phyloP scores from a whole-genome alignment of 2,329 filamentous ascomycete species.

The Claviceps lovelessii region DNA sequence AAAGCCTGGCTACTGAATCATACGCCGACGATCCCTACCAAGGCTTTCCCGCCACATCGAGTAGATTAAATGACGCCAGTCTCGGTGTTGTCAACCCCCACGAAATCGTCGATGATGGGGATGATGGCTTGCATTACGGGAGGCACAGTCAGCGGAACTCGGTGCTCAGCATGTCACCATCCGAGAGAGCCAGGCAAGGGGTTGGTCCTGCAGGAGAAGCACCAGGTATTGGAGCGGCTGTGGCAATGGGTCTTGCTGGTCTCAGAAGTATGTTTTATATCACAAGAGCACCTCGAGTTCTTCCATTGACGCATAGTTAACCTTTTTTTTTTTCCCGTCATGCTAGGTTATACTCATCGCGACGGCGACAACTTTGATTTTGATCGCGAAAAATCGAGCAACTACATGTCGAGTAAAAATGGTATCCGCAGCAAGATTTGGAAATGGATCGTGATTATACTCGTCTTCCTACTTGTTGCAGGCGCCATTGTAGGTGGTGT shows the following conservation, averaged over 20 bases:
- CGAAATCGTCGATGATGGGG: conserved; percentile 73
- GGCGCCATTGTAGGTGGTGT: conserved; percentile 61
- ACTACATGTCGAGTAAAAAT: conserved; percentile 23
- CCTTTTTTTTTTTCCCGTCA: too few species aligned
- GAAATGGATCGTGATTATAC: conserved; percentile 52
- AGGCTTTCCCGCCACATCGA: conserved; percentile 15
- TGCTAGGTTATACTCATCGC: neutral
- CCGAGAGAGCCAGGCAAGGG: conserved; percentile 17
- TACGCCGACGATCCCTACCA: conserved; percentile 55
- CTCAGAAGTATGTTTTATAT: conserved; percentile 11
- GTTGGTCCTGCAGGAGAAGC: conserved; percentile 27
- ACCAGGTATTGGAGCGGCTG: conserved; percentile 25
- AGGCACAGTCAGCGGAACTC: conserved; percentile 35
- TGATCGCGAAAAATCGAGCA: conserved; percentile 8
- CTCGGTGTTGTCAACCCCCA: conserved; percentile 58
- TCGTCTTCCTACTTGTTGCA: conserved; percentile 50
- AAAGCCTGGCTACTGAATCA: conserved; percentile 28
- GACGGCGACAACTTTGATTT: conserved; percentile 3
- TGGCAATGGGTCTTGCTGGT: conserved; percentile 15
- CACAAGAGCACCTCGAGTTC: neutral
- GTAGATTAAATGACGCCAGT: conserved; percentile 28
- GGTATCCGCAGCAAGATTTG: conserved; percentile 47
- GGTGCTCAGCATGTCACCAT: conserved; percentile 41
- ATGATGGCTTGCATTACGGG: conserved; percentile 58
- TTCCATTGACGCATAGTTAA: neutral